These are phyloP conservation scores for Coemansia sp. DNA, from an alignment of 192 early-diverging fungal species.

Conservation along the genomic window DNA sequence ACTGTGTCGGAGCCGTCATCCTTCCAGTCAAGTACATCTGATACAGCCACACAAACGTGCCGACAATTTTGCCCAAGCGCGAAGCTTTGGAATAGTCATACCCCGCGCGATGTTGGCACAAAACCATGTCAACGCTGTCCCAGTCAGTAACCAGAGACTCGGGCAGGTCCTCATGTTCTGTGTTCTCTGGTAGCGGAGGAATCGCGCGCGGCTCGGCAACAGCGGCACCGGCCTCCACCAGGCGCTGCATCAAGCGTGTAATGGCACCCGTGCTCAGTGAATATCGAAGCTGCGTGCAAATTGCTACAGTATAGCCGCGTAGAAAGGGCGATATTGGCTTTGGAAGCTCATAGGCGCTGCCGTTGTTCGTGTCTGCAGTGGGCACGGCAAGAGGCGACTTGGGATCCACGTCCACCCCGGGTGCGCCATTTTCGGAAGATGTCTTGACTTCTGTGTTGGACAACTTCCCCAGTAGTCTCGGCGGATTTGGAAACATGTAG, in stretches of 20 bases:
- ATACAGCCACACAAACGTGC: conserved; percentile 54
- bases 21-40: conserved; percentile 21
- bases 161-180: conserved; percentile 12
- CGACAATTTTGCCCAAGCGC: conserved; percentile 52
- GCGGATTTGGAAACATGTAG: conserved; percentile 54
- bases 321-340: conserved; percentile 30
- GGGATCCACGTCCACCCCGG: background rate
- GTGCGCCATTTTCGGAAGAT: background rate
- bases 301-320: conserved; percentile 36
- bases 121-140: conserved; percentile 39
- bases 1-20: conserved; percentile 33
- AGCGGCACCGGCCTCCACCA: conserved; percentile 40
- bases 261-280: conserved; percentile 32
- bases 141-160: conserved; percentile 38
- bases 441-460: background rate
- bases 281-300: conserved; percentile 31
- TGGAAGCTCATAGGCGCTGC: conserved; percentile 35
- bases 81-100: conserved; percentile 55
- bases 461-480: conserved; percentile 31
- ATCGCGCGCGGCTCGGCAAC: conserved; percentile 9
- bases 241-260: conserved; percentile 33
- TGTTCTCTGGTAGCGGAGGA: background rate
- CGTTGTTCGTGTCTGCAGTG: conserved; percentile 22
- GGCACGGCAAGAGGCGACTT: conserved; percentile 14
- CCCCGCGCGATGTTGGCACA: conserved; percentile 50